Evolutionary conservation across 345 rosid species (phyloP).

Genomic region (Salix caprea): DNA sequence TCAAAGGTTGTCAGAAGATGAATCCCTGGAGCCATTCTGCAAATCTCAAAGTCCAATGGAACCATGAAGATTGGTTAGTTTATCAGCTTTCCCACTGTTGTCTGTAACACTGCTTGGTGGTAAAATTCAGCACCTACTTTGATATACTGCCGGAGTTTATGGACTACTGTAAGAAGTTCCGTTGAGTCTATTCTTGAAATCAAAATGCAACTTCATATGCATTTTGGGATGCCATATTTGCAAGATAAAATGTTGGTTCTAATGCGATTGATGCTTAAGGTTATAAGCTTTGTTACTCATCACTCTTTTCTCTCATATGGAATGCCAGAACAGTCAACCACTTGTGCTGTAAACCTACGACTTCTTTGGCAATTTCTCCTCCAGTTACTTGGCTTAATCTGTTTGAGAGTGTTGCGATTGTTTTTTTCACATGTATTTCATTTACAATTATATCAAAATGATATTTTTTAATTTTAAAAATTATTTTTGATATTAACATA

Average conservation of each 20-base stretch:
- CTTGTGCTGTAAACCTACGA: not conserved
- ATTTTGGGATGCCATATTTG: no score
- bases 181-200: no score
- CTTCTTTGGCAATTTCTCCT: no score
- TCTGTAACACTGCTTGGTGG: constrained; percentile 24
- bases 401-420: no score
- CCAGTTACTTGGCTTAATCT: no score
- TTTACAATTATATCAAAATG: no score
- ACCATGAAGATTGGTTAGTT: not conserved
- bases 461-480: no score
- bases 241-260: not conserved
- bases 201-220: not conserved
- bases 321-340: not conserved
- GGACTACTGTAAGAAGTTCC: not conserved
- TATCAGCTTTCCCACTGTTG: not conserved
- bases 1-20: constrained; percentile 30
- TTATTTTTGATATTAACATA: no score
- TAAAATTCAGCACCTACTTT: no score
- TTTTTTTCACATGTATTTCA: no score
- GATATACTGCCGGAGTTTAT: not conserved
- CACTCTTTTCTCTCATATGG: not conserved
- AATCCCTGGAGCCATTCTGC: constrained; percentile 34
- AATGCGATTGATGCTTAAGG: not conserved
- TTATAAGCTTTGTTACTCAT: not conserved
- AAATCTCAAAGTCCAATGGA: constrained; percentile 14